These are phyloP conservation scores for Diatrype stigma DNA, from an alignment of 2,329 filamentous ascomycete species.

Conservation along the genomic window DNA sequence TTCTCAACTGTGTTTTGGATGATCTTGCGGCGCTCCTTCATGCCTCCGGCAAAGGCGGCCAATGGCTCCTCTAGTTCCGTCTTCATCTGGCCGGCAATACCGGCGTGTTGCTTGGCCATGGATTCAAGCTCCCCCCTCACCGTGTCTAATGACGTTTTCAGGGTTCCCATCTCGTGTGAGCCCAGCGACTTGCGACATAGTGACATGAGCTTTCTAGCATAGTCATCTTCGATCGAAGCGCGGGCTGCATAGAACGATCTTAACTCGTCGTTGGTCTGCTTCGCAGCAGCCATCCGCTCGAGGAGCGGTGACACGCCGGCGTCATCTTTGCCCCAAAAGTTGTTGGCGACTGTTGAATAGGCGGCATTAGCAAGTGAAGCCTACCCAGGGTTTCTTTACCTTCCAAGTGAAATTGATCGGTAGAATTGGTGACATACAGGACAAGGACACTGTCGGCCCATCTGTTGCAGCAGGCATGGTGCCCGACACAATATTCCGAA, in stretches of 20 bases:
- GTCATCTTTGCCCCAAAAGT: slow-evolving; percentile 99
- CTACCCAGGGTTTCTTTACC: background rate
- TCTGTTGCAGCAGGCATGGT: slow-evolving; percentile 36
- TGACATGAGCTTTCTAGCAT: slow-evolving; percentile 80
- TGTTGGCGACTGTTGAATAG: slow-evolving; percentile 75
- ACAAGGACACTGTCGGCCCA: slow-evolving; percentile 61
- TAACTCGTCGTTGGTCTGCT: slow-evolving; percentile 90
- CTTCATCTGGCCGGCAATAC: slow-evolving; percentile 91
- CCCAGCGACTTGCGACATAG: slow-evolving; percentile 86
- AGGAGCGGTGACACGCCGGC: slow-evolving; percentile 88
- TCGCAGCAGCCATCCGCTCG: slow-evolving; percentile 90
- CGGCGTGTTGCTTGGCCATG: slow-evolving; percentile 90
- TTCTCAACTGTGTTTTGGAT: slow-evolving; percentile 93
- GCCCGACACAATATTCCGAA: background rate
- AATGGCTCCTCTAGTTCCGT: slow-evolving; percentile 92
- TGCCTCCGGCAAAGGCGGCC: slow-evolving; percentile 83
- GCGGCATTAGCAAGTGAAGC: slow-evolving; percentile 17
- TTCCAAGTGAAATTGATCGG: background rate
- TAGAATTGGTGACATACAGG: slow-evolving; percentile 33
- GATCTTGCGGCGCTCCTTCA: slow-evolving; percentile 97
- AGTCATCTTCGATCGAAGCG: slow-evolving; percentile 94
- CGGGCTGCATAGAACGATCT: slow-evolving; percentile 88
- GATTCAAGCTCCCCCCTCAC: slow-evolving; percentile 85
- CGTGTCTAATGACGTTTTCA: slow-evolving; percentile 81
- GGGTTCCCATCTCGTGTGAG: slow-evolving; percentile 78